Base-by-base conservation (phyloP, 2,329 filamentous ascomycete genomes). In the Ophiocordyceps robertsii region DNA sequence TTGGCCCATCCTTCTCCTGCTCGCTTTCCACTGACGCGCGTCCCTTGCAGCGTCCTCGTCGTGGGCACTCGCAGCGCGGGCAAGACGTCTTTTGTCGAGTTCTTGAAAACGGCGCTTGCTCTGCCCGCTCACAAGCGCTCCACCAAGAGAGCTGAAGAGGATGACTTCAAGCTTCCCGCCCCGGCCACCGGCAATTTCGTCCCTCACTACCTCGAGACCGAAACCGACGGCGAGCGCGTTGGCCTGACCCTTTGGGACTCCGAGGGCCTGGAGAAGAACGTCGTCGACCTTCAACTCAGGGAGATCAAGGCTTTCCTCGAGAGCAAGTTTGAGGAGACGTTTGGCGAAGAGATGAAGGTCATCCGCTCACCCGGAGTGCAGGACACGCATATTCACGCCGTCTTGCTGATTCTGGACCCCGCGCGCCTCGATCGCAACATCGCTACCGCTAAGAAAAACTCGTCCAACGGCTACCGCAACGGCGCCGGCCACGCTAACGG, bases 321-420 rank as follows among this genome's bases (percentile, higher is more conserved):
- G 69, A 90, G 84, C 69, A 96, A 96, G 63, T 98, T 98, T 53
- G 90, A 98, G 61, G 92, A 98, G 56, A 96, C 92, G 0, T 94
- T 98, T 59, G 79, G 79, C 39, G 92, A 98, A 65, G 92, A 98
- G 68, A 94, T 94, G 75, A 96, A 95, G 69, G 89, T 98, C 38
- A 73, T 95, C 47, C 84, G 92, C 54, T 88, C 89, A 42, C 90
- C 92, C 24, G 90, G 89, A 43, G 84, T 86, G 49, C 85, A 88
- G 59, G 92, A 98, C 67, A 95, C 90, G 40, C 92, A 98, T 61
- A 95, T 98, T 50, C 92, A 98, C 60, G 93, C 87, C 51, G 88
- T 88, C 43, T 95, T 98, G 64, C 72, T 96, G 43, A 69, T 98
- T 43, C 77, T 98, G 43, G 92, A 98, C 59, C 92, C 92, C 1